Evolutionary conservation across 306 rosid genomes (phyloP).

Genomic region (Fragaria vesca): DNA sequence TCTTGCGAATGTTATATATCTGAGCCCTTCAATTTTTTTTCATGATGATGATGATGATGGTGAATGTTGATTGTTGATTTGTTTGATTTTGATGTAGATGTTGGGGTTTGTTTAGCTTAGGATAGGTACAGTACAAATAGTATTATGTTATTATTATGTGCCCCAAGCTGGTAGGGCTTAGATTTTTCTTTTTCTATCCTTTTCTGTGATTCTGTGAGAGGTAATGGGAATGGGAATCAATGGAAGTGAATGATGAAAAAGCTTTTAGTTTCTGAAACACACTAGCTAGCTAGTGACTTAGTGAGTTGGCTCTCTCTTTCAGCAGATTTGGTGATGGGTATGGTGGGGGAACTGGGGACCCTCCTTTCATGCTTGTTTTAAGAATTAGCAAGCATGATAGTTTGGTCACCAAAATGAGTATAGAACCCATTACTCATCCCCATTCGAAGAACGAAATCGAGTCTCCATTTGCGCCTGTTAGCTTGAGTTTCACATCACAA

Average conservation of each 20-base stretch:
- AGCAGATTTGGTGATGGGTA: constrained; percentile 28
- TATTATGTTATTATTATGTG: not conserved
- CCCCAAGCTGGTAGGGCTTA: constrained; percentile 11
- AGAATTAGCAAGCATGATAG: constrained; percentile 12
- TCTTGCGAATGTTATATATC: not conserved
- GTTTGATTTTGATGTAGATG: not conserved
- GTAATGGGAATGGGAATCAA: constrained; percentile 28
- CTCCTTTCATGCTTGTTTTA: constrained; percentile 16
- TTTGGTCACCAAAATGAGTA: not conserved
- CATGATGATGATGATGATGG: constrained; percentile 4
- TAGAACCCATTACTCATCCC: not conserved
- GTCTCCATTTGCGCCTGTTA: not conserved
- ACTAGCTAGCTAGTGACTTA: not conserved
- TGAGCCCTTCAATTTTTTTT: not conserved
- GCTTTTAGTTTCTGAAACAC: constrained; percentile 14
- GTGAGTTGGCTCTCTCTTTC: constrained; percentile 30
- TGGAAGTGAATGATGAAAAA: constrained; percentile 22
- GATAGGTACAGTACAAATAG: not conserved
- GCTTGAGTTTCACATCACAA: constrained; percentile 20
- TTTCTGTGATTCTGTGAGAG: constrained; percentile 1
- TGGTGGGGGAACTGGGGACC: constrained; percentile 12
- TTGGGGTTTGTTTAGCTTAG: not conserved
- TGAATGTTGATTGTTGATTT: not conserved
- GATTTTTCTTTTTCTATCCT: not conserved
- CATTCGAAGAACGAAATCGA: not conserved